Conservation (phyloP, 2,329 filamentous ascomycete species). For the Fusarium temperatum region DNA sequence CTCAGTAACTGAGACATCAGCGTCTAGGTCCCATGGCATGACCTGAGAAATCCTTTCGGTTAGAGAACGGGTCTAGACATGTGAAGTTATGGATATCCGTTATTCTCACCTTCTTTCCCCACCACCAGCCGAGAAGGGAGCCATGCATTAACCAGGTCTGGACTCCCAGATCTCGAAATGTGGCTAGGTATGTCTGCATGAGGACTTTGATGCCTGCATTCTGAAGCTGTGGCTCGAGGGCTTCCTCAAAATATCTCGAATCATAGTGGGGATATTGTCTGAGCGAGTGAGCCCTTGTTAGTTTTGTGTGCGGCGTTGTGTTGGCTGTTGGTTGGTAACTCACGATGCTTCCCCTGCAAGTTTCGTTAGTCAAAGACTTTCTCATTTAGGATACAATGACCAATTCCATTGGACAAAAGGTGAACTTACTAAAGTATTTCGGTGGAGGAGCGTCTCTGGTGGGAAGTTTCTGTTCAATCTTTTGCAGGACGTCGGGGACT, state of each 20-base stretch:
- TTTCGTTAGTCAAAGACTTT: neutral
- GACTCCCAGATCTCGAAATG: slow-evolving; percentile 70
- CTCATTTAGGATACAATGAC: neutral
- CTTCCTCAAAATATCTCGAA: slow-evolving; percentile 49
- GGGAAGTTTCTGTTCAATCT: slow-evolving; percentile 12
- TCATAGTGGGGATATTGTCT: slow-evolving; percentile 49
- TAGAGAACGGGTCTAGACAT: neutral
- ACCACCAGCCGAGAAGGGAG: slow-evolving; percentile 89
- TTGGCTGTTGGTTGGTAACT: neutral
- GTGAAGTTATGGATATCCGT: neutral
- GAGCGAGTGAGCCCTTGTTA: slow-evolving; percentile 15
- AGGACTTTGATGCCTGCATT: slow-evolving; percentile 70
- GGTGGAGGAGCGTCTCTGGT: slow-evolving; percentile 1
- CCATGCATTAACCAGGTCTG: slow-evolving; percentile 88
- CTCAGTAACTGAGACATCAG: slow-evolving; percentile 77
- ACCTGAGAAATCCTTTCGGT: slow-evolving; percentile 54
- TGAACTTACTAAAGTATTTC: slow-evolving; percentile 33
- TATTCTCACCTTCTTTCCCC: slow-evolving; percentile 65
- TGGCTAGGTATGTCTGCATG: slow-evolving; percentile 76
- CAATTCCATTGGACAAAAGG: neutral
- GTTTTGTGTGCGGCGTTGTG: neutral
- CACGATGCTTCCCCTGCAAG: slow-evolving; percentile 35
- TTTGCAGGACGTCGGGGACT: slow-evolving; percentile 8
- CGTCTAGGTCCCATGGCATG: slow-evolving; percentile 80
- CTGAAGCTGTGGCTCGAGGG: slow-evolving; percentile 64